These are phyloP conservation scores for Mytilinidion resinicola DNA, from an alignment of 495 filamentous ascomycete genomes.

Conservation along the genomic window DNA sequence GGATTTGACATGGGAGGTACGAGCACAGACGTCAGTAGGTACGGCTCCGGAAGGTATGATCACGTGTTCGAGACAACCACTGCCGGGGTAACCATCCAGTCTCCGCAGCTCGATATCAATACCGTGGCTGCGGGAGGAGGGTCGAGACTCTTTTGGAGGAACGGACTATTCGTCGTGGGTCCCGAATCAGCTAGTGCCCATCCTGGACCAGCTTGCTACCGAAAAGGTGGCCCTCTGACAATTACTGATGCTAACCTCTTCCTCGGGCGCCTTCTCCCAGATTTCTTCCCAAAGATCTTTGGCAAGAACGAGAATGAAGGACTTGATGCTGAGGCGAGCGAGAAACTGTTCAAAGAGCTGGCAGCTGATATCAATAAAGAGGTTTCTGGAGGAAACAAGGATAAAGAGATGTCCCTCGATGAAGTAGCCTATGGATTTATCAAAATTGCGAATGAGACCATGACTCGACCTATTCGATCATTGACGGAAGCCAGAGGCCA, in stretches of 20 bases:
- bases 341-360: conserved; percentile 69
- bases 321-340: conserved; percentile 70
- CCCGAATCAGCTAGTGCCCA: conserved; percentile 92
- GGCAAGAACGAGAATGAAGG: conserved; percentile 85
- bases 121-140: conserved; percentile 94
- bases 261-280: conserved; percentile 78
- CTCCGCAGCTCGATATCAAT: conserved; percentile 94
- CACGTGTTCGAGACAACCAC: conserved; percentile 98
- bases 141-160: conserved; percentile 80
- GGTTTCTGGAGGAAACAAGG: conserved; percentile 41
- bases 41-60: conserved; percentile 82
- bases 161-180: conserved; percentile 93
- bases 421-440: conserved; percentile 89
- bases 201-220: conserved; percentile 89
- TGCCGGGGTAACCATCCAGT: conserved; percentile 90
- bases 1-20: conserved; percentile 98
- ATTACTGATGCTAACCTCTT: conserved; percentile 94
- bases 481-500: conserved; percentile 92
- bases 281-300: conserved; percentile 97
- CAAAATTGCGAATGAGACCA: conserved; percentile 90
- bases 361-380: conserved; percentile 71
- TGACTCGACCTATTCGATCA: conserved; percentile 87
- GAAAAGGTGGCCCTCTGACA: conserved; percentile 86
- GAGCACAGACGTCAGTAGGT: conserved; percentile 88
- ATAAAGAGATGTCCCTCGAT: conserved; percentile 71